A percentile compares a stretch with the other conserved stretches of the same genome.
These are phyloP conservation scores for Urochloa ruziziensis DNA, from an alignment of 176 grass and related monocot species.

Conservation along the genomic window DNA sequence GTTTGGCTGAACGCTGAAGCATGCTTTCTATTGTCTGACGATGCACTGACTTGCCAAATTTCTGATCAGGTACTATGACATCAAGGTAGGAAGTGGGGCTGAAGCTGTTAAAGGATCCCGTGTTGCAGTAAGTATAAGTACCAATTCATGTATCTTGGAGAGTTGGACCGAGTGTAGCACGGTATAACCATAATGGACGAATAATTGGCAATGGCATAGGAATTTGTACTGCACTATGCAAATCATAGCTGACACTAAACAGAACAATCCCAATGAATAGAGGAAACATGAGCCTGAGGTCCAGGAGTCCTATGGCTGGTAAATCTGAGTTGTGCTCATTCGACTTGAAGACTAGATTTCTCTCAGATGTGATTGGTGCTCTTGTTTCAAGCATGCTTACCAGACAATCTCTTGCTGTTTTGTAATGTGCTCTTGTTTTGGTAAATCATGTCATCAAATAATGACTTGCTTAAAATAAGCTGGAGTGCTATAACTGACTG, in stretches of 20 bases:
- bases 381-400: neutral
- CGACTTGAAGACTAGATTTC: neutral
- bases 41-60: conserved; percentile 10
- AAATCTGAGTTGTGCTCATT: neutral
- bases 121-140: conserved; percentile 65
- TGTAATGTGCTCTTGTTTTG: neutral
- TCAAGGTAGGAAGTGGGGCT: conserved; percentile 75
- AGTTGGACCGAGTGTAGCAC: neutral
- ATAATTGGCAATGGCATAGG: neutral
- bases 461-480: neutral
- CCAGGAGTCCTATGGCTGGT: neutral
- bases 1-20: neutral
- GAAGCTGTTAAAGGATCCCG: conserved; percentile 90
- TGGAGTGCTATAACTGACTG: neutral
- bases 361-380: neutral
- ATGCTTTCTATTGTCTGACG: conserved; percentile 10
- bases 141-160: neutral
- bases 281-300: neutral
- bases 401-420: neutral
- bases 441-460: neutral
- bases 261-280: neutral
- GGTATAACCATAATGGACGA: neutral
- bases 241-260: neutral
- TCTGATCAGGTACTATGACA: conserved; percentile 81
- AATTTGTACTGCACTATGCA: neutral